Evolutionary conservation across 495 filamentous ascomycete genomes (phyloP), one percentile per base, ranked within the genome.

Genomic region (Massariosphaeria phaeospora): DNA sequence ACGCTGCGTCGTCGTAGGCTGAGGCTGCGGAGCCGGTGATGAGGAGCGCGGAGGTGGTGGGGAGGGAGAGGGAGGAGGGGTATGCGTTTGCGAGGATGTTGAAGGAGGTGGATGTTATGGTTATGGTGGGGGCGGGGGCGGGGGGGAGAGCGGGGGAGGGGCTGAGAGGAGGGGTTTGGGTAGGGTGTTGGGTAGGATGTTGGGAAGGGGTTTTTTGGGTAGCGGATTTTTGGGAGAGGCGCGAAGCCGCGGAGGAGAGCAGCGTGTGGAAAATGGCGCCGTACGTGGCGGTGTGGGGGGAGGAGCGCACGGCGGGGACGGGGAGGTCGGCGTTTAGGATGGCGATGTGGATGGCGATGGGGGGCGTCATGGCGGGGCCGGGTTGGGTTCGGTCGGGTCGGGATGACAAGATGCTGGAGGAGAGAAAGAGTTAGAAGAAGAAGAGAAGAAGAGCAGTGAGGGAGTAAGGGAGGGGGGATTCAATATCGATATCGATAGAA

Each of bases 11-110:
- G 15, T 60, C 57, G 18, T 60, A 60, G 0, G 50, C 42, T 7
- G 49, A 48, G 35, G 40, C 21, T n/a, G 49, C 57, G 2, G 57
- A 60, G 25, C 57, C 57, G 17, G 57, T 60, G 49, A 60, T 46
- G 21, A 60, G 49, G 12, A 60, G 41, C 27, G 38, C 42, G 26
- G 48, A 42, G 27, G 49, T 15, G n/a, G 39, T 27, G 13, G 6
- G 35, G n/a, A 33, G 25, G 11, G 35, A 48, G 8, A 52, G 20
- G 2, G 38, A 29, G 5, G 30, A 1, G 20, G 57, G 57, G 29
- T 60, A 60, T 44, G 48, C 39, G 25, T 23, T 8, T 30, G 33
- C 12, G 5, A 18, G 31, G 3, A 54, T 26, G 33, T 60, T 38
- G 44, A 48, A 60, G 43, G 48, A 26, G n/a, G 27, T 38, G 9